A percentile compares a stretch with the other conserved stretches of the same genome.
phyloP scores from a whole-genome alignment of 148 eudicot genomes.

The Rhododendron ferrugineum region DNA sequence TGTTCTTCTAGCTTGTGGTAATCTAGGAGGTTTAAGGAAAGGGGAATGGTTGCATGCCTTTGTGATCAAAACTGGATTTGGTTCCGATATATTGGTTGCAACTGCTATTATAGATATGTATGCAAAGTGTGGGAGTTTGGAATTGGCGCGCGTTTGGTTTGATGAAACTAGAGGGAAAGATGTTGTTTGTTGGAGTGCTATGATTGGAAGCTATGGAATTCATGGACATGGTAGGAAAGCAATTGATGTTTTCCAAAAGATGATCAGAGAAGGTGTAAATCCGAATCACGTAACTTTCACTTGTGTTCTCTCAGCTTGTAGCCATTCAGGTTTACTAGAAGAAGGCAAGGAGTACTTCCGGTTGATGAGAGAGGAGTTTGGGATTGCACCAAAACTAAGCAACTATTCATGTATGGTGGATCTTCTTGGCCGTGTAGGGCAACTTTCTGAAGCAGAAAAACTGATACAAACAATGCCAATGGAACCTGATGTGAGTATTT shows the following conservation, averaged over 20 bases:
- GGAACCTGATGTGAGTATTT: constrained; percentile 13
- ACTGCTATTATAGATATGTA: constrained; percentile 12
- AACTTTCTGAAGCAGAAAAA: constrained; percentile 13
- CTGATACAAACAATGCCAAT: constrained; percentile 13
- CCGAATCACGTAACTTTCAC: constrained; percentile 15
- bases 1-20: constrained; percentile 18
- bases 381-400: constrained; percentile 1
- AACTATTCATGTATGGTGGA: constrained; percentile 17
- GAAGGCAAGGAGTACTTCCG: constrained; percentile 14
- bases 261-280: constrained; percentile 2
- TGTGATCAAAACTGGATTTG: constrained; percentile 15
- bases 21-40: constrained; percentile 13
- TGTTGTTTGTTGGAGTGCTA: constrained; percentile 15
- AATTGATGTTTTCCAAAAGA: constrained; percentile 7
- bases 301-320: constrained; percentile 16
- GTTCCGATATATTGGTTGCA: constrained; percentile 8
- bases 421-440: constrained; percentile 18
- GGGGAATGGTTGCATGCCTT: constrained; percentile 5
- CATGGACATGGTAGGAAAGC: constrained; percentile 13
- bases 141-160: constrained; percentile 9
- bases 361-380: constrained; percentile 11
- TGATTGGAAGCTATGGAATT: constrained; percentile 14
- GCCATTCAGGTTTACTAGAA: constrained; percentile 14
- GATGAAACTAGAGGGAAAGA: constrained; percentile 14
- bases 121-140: constrained; percentile 15